Conservation (phyloP, 23 red algal genomes). For the Gracilaria domingensis region DNA sequence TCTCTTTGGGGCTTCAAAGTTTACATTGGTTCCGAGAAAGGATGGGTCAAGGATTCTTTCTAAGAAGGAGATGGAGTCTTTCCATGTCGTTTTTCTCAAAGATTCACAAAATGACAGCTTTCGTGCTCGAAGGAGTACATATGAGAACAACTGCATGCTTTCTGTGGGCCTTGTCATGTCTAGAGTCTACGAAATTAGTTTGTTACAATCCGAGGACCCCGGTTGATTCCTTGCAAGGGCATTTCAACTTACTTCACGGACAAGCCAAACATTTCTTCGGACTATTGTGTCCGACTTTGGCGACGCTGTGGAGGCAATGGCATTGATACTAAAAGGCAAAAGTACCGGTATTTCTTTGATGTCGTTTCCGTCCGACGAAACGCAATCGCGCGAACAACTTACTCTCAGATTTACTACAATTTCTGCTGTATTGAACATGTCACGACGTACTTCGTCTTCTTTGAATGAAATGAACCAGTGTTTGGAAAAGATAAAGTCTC, state of each 20-base stretch:
- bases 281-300: background rate
- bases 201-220: slow-evolving; percentile 16
- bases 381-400: background rate
- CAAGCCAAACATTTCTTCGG: background rate
- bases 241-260: slow-evolving; percentile 22
- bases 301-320: background rate
- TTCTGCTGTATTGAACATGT: slow-evolving; percentile 7
- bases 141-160: background rate
- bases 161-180: background rate
- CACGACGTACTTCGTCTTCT: background rate
- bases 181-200: too few species aligned
- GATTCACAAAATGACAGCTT: background rate
- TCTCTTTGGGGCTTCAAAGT: slow-evolving; percentile 2
- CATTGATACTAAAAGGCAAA: background rate
- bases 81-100: background rate
- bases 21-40: slow-evolving; percentile 15
- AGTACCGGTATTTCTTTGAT: background rate
- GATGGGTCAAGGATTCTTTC: background rate
- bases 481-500: background rate
- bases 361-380: background rate
- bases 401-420: background rate
- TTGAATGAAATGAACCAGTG: background rate
- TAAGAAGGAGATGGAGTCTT: background rate
- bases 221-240: slow-evolving; percentile 6
- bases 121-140: background rate